Percentiles rank a stretch among this genome's conserved stretches.
Evolutionary conservation across 108 stramenopile genomes (phyloP).

Genomic region (Fragilaria radians): DNA sequence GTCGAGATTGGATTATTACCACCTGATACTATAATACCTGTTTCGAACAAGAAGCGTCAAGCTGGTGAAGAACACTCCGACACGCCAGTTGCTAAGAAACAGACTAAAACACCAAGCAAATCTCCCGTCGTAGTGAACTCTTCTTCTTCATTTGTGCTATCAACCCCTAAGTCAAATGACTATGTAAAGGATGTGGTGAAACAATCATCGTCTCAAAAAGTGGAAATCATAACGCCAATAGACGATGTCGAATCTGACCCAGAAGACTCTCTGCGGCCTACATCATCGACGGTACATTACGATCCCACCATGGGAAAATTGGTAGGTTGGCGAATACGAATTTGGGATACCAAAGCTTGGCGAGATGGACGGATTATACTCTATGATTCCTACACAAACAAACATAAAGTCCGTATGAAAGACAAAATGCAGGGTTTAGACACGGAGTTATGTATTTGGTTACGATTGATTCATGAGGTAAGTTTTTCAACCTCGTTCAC

Average conservation of each 20-base stretch:
- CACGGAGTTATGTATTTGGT: constrained; percentile 37
- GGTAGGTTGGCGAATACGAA: constrained; percentile 43
- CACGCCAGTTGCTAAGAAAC: background rate
- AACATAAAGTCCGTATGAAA: constrained; percentile 47
- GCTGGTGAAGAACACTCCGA: background rate
- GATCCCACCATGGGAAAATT: constrained; percentile 41
- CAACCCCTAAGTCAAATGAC: no score
- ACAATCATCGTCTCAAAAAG: background rate
- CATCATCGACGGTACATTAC: constrained; percentile 33
- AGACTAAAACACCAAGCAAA: background rate
- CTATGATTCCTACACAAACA: constrained; percentile 55
- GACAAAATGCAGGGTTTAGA: constrained; percentile 9
- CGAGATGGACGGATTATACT: constrained; percentile 46
- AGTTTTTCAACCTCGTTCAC: background rate
- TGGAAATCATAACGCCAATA: background rate
- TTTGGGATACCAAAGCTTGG: constrained; percentile 39
- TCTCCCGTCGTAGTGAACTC: background rate
- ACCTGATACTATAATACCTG: constrained; percentile 30
- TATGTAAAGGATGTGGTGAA: background rate
- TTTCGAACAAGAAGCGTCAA: background rate
- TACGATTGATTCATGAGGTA: constrained; percentile 16
- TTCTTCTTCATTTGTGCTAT: no score
- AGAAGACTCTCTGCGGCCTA: constrained; percentile 28
- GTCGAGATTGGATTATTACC: constrained; percentile 47
- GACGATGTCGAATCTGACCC: constrained; percentile 19